Conservation (phyloP, 106 monocot species). For the Acanthochlamys bracteata region DNA sequence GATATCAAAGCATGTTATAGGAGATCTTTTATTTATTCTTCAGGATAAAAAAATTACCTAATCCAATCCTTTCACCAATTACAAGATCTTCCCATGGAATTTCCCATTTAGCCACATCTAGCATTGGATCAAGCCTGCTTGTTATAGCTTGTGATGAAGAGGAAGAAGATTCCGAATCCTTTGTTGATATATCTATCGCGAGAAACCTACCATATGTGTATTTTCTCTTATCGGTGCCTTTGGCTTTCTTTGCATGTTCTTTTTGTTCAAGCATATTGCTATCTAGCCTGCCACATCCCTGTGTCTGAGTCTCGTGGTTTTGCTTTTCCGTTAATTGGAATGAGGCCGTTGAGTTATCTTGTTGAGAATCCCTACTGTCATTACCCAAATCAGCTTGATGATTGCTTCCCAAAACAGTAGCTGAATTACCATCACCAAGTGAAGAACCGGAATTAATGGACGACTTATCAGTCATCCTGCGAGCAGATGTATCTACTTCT, state of each 20-base stretch:
- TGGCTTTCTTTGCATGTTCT: constrained; percentile 17
- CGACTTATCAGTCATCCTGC: constrained; percentile 10
- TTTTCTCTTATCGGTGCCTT: constrained; percentile 28
- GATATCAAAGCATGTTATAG: too few species aligned
- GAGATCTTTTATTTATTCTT: too few species aligned
- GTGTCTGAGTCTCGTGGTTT: constrained; percentile 3
- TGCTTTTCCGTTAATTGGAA: constrained; percentile 25
- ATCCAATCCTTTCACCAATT: constrained; percentile 98
- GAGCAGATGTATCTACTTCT: constrained; percentile 17
- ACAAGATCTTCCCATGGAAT: constrained; percentile 93
- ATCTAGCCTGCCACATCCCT: constrained; percentile 11
- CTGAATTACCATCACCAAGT: constrained; percentile 19
- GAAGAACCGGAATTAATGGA: constrained; percentile 4
- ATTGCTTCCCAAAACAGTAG: constrained; percentile 13
- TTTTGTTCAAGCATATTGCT: constrained; percentile 11
- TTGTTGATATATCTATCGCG: constrained; percentile 20
- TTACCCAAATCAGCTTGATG: constrained; percentile 7
- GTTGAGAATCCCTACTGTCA: constrained; percentile 11
- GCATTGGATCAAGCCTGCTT: constrained; percentile 66
- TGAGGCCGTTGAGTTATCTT: constrained; percentile 5
- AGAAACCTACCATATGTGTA: constrained; percentile 29
- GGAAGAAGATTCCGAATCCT: constrained; percentile 25
- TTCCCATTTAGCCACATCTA: constrained; percentile 89
- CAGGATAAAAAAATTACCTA: constrained; percentile 47
- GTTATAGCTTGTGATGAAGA: constrained; percentile 21